A percentile compares a stretch with the other conserved stretches of the same genome.
phyloP scores from a whole-genome alignment of 2,329 filamentous ascomycete genomes.

The Biscogniauxia sp. region DNA sequence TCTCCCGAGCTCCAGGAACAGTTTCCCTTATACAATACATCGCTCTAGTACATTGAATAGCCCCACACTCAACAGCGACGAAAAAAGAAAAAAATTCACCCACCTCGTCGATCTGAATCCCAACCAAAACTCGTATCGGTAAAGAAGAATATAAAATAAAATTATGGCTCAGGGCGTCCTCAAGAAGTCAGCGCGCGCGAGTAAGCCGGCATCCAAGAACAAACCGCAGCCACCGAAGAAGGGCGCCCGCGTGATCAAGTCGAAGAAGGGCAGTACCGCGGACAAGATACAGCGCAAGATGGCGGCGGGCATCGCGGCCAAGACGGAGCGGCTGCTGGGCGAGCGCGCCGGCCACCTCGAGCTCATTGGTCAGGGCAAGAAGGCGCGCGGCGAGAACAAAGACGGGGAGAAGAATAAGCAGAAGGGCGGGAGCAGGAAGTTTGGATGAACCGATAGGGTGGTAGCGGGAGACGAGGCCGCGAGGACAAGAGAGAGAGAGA shows the following conservation, averaged over 20 bases:
- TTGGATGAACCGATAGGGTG: constrained; percentile 50
- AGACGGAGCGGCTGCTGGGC: constrained; percentile 57
- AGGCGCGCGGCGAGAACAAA: constrained; percentile 31
- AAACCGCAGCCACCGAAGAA: constrained; percentile 26
- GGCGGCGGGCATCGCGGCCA: constrained; percentile 50
- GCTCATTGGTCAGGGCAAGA: constrained; percentile 51
- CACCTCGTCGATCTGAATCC: no score
- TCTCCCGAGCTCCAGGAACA: no score
- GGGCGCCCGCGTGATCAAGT: constrained; percentile 32
- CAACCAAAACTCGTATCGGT: no score
- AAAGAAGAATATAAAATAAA: constrained; percentile 4
- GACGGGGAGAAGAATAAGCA: constrained; percentile 24
- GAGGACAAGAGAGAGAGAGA: not conserved
- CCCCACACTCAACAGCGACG: no score
- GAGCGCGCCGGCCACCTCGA: constrained; percentile 60
- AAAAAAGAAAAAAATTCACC: no score
- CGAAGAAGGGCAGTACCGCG: constrained; percentile 34
- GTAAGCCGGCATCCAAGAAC: constrained; percentile 26
- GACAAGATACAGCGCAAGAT: constrained; percentile 56
- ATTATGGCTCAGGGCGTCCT: constrained; percentile 55
- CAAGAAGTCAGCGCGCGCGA: constrained; percentile 45
- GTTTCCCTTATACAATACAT: no score
- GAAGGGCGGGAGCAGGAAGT: constrained; percentile 53
- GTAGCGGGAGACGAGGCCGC: not conserved
- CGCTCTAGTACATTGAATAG: no score